Evolutionary conservation across 208 protist genomes (phyloP), one percentile per base, ranked within the genome.

Genomic region (Porcisia deanei): DNA sequence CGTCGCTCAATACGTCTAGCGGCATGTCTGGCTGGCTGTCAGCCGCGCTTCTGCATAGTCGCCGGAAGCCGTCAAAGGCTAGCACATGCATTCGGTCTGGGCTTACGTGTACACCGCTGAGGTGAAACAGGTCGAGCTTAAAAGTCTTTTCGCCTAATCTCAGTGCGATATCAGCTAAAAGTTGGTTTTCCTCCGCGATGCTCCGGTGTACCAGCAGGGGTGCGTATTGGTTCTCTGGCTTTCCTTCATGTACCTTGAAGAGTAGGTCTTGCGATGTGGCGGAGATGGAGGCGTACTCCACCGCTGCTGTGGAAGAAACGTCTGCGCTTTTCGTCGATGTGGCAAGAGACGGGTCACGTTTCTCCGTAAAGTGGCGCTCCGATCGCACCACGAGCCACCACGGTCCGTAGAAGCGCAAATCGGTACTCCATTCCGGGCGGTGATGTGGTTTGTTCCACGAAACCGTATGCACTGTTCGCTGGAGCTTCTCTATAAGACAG

Each of bases 331-430:
- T 0, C 63, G 0, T 18, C 63, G 47, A 57, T 43, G 34, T 58
- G 49, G 25, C 39, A 30, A 16, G 20, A 7, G 1, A 16, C 47
- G 25, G 54, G 4, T 5, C 7, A 30, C 16, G 14, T n/a, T 1
- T 16, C 47, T 57, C 43, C 49, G 34, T 54, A 14, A 39, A 6
- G 3, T 72, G 68, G 53, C 10, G 41, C 55, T 2, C 47, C n/a
- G 82, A 53, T 65, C 84, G 87, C 22, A 96, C 59, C 30, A 85
- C 87, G 8, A 96, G 59, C 92, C 92, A 96, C 87, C 90, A 95
- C 58, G 86, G 82, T 3, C 82, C 84, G 34, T 80, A 75, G 65
- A 95, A 88, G 57, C 92, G 90, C 60, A 94, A 76, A 59, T 94
- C 92, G 12, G 83, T 22, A 9, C 80, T 14, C 92, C 92, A 96